Conservation (phyloP, 768 basidiomycete genomes). For the Tylopilus subfusipes region DNA sequence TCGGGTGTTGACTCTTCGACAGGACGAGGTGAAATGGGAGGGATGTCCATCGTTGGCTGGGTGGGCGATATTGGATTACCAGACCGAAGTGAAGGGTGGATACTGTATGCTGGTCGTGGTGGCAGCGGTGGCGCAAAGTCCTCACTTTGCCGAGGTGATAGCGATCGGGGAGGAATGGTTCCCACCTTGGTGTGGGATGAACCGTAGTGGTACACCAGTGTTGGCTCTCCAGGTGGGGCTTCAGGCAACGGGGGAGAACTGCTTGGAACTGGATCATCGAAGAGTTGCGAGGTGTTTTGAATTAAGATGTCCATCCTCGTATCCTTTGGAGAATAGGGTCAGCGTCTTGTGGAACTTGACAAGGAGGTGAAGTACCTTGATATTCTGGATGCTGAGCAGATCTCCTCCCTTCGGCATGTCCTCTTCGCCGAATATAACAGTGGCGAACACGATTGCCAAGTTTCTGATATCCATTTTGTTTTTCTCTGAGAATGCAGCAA, state of each 20-base stretch:
- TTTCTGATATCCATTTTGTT: constrained; percentile 97
- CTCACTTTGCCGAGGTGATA: constrained; percentile 37
- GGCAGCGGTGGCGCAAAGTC: constrained; percentile 77
- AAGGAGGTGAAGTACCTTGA: constrained; percentile 54
- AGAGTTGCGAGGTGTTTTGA: constrained; percentile 60
- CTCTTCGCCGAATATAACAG: constrained; percentile 89
- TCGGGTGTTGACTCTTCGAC: constrained; percentile 21
- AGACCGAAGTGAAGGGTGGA: constrained; percentile 70
- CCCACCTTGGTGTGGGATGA: constrained; percentile 67
- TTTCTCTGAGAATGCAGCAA: constrained; percentile 59
- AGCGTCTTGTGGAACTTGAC: constrained; percentile 32
- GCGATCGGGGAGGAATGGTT: constrained; percentile 37
- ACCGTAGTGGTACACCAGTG: constrained; percentile 58
- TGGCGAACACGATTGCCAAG: constrained; percentile 85
- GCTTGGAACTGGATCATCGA: constrained; percentile 50
- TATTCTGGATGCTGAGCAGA: constrained; percentile 67
- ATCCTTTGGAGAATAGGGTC: constrained; percentile 39
- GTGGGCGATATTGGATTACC: constrained; percentile 46
- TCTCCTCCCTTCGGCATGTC: constrained; percentile 78
- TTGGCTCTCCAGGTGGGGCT: constrained; percentile 62
- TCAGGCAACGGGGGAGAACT: constrained; percentile 71
- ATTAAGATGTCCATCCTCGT: constrained; percentile 86
- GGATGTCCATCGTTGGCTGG: constrained; percentile 35
- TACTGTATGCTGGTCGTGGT: constrained; percentile 63
- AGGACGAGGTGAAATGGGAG: constrained; percentile 27